Evolutionary conservation across 1,284 basidiomycete species (phyloP), one percentile per base, ranked within the genome.

Genomic region (Sanghuangporus weigelae): DNA sequence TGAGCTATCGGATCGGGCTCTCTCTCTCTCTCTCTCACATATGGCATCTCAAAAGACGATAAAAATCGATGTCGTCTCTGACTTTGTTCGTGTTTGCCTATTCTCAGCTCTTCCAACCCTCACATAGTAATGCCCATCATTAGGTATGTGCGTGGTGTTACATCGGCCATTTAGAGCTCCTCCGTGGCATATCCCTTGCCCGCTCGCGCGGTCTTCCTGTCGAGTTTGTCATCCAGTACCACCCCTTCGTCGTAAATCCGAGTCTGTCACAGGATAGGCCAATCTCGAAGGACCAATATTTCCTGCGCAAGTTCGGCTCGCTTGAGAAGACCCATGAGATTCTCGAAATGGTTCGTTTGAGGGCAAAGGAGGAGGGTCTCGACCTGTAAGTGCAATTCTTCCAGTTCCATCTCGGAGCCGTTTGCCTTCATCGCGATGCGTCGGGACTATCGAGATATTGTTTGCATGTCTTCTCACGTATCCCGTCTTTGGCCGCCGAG

Each of bases 91-190:
- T 60, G 14, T 14, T 21, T 54, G 39, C 51, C 3, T 51, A 1
- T 49, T 39, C 49, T 60, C 59, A 26, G 11, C 16, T 5, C 23
- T 40, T 31, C 26, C 5, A n/a, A 31, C 26, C 3, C 50, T 36
- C 12, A 49, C 48, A 7, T 35, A 23, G 26, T 26, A 7, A 11
- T 35, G 6, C 31, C 21, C 5, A 16, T 26, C 42, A 7, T n/a
- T 23, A 91, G 89, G 77, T 81, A 54, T 92, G 90, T 72, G 79
- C 82, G 62, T 91, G 87, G 77, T 92, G 89, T 73, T 90, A 85
- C 74, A 82, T 93, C 66, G 85, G 84, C 12, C 84, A 87, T 73
- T 84, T 85, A 72, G 87, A 91, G 69, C 81, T 93, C 62, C 77
- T 86, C 57, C 78, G 80, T 50, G 90, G 91, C 38, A 68, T 73